Evolutionary conservation across 2,329 filamentous ascomycete species (phyloP).

Genomic region (Trichoderma atroviride): DNA sequence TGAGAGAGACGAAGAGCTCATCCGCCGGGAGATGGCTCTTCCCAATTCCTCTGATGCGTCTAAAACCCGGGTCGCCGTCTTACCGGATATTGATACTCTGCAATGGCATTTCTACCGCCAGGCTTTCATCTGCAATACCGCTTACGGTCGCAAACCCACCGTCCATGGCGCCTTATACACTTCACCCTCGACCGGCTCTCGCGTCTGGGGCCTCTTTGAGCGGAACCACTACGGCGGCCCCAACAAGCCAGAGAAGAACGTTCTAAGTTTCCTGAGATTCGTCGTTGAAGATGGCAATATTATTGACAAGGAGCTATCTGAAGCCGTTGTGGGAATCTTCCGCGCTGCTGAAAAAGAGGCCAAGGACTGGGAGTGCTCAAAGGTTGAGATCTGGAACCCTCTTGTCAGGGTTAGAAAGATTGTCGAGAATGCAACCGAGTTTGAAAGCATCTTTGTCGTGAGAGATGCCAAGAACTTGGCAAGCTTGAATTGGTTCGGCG

Average conservation of each 20-base stretch:
- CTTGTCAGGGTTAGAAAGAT: constrained; percentile 54
- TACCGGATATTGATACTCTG: constrained; percentile 39
- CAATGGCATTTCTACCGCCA: constrained; percentile 74
- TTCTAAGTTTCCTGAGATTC: constrained; percentile 68
- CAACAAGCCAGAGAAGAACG: constrained; percentile 61
- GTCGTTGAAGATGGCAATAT: constrained; percentile 61
- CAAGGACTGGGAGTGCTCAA: constrained; percentile 66
- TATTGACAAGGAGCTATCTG: constrained; percentile 48
- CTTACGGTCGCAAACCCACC: constrained; percentile 59
- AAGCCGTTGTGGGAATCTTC: constrained; percentile 65
- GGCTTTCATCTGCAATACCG: constrained; percentile 69
- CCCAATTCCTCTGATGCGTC: constrained; percentile 26
- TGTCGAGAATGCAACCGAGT: constrained; percentile 47
- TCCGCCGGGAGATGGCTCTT: constrained; percentile 57
- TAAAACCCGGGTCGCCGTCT: constrained; percentile 40
- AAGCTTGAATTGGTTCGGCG: constrained; percentile 71
- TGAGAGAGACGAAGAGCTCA: constrained; percentile 62
- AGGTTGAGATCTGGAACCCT: constrained; percentile 85
- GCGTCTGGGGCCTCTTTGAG: constrained; percentile 76
- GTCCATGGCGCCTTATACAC: constrained; percentile 72
- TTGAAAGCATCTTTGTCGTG: constrained; percentile 55
- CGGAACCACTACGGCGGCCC: constrained; percentile 64
- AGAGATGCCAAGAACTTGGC: constrained; percentile 70
- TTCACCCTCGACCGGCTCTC: constrained; percentile 48
- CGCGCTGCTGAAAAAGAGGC: constrained; percentile 71